Conservation (phyloP, 352 stramenopile species). For the Discostella stelligera region DNA sequence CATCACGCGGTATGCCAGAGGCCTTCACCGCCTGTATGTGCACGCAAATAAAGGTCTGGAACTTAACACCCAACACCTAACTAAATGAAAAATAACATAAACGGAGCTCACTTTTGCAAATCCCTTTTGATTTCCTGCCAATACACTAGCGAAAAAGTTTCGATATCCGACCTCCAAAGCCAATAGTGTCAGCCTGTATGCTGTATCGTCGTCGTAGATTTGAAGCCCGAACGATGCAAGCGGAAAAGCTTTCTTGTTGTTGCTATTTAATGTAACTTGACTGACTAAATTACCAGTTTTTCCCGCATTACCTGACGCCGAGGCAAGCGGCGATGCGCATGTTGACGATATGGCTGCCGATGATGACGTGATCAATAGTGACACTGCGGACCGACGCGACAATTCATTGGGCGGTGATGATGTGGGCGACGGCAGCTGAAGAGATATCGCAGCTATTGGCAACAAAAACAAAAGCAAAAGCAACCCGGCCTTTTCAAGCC, state of each 20-base stretch:
- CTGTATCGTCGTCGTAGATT: slow-evolving; percentile 74
- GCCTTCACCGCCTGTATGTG: slow-evolving; percentile 53
- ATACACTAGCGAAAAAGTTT: slow-evolving; percentile 76
- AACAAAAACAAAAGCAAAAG: neutral
- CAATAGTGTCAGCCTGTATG: slow-evolving; percentile 69
- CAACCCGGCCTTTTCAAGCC: neutral
- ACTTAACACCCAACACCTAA: neutral
- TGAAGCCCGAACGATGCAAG: slow-evolving; percentile 71
- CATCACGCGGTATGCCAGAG: slow-evolving; percentile 29
- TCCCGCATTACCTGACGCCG: neutral
- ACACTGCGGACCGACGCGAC: slow-evolving; percentile 40
- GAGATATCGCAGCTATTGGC: neutral
- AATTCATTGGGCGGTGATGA: slow-evolving; percentile 25
- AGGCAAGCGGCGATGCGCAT: neutral
- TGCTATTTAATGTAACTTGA: slow-evolving; percentile 39
- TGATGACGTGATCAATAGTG: slow-evolving; percentile 25
- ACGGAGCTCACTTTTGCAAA: slow-evolving; percentile 51
- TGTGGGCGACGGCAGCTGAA: slow-evolving; percentile 10
- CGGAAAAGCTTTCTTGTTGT: slow-evolving; percentile 60
- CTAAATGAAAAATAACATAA: neutral
- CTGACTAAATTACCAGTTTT: slow-evolving; percentile 1
- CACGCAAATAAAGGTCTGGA: neutral
- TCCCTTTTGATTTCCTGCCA: slow-evolving; percentile 74
- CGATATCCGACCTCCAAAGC: slow-evolving; percentile 72
- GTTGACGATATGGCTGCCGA: slow-evolving; percentile 13